Evolutionary conservation across 1,139 yeast species (phyloP), one percentile per base, ranked within the genome.

Genomic region (Debaryomyces robertsiae): DNA sequence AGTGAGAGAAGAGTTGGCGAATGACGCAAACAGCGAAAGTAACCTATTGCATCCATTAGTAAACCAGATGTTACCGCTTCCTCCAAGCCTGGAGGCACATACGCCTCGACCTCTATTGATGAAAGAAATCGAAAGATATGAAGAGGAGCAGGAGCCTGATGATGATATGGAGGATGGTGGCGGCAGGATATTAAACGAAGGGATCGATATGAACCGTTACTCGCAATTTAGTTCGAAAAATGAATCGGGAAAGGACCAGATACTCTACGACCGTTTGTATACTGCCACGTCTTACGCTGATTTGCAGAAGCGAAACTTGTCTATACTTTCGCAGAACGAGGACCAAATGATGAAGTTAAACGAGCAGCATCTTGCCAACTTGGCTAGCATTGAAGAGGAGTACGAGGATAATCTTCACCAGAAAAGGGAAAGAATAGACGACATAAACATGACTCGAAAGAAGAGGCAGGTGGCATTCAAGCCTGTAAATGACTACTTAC

Each of bases 401-500:
- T 51, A 57, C 35, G 38, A 37, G 7, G 30, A 43, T 1, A 45
- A 47, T 15, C 42, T 62, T 6, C 53, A 50, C 25, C 58, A 54
- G 28, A 72, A 73, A 44, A 48, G 77, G 31, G 52, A 49, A 42
- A 44, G 48, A 36, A 50, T 60, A 25, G 69, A 69, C 19, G 71
- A 65, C 2, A 41, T 64, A n/a, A 54, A 63, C 27, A 47, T 40
- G 11, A 47, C 42, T 2, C 52, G 77, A 6, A 66, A 64, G 43
- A 60, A 57, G 43, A 55, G 69, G 42, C 77, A 71, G 50, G 39
- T 46, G 6, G 73, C 65, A 18, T 66, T 58, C 45, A 53, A 57
- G 42, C 73, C 75, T 1, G 69, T 62, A 15, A 53, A 61, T 35
- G 67, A 63, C 38, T 64, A 70, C 46, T 55, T 71, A 36, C 52